phyloP scores from a whole-genome alignment of 176 grass and related monocot species.

The Elaeis guineensis region DNA sequence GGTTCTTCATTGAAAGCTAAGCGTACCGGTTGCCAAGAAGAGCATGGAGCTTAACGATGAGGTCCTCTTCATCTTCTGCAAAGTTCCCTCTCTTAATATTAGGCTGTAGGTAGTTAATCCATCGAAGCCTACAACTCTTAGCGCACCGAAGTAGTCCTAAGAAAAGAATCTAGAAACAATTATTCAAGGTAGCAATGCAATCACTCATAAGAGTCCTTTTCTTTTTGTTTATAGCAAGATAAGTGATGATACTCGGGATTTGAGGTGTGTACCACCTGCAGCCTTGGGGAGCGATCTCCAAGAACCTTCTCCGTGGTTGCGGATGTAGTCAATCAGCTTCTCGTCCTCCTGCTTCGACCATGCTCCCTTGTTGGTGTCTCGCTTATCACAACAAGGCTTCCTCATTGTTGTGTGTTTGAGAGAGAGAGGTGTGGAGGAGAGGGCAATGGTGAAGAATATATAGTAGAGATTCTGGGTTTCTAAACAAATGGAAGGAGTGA shows the following conservation, averaged over 20 bases:
- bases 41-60: slow-evolving; percentile 40
- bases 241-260: no score
- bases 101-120: slow-evolving; percentile 12
- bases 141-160: slow-evolving; percentile 10
- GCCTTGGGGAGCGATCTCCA: slow-evolving; percentile 20
- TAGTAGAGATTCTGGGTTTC: not conserved
- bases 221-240: no score
- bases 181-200: no score
- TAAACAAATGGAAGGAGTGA: no score
- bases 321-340: slow-evolving; percentile 18
- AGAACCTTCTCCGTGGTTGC: slow-evolving; percentile 5
- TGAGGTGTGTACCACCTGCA: slow-evolving; percentile 9
- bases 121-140: slow-evolving; percentile 19
- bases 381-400: slow-evolving; percentile 13
- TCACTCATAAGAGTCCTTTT: no score
- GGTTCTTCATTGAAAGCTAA: no score
- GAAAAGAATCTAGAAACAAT: no score
- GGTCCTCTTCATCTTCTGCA: slow-evolving; percentile 40
- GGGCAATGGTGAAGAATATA: not conserved
- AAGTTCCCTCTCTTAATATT: slow-evolving; percentile 21
- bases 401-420: slow-evolving; percentile 3
- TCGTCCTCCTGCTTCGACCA: slow-evolving; percentile 16
- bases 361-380: slow-evolving; percentile 8
- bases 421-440: not conserved
- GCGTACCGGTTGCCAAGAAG: slow-evolving; percentile 41